Base-by-base conservation (phyloP, 169 alveolate species). In the Cryptosporidium ubiquitum region DNA sequence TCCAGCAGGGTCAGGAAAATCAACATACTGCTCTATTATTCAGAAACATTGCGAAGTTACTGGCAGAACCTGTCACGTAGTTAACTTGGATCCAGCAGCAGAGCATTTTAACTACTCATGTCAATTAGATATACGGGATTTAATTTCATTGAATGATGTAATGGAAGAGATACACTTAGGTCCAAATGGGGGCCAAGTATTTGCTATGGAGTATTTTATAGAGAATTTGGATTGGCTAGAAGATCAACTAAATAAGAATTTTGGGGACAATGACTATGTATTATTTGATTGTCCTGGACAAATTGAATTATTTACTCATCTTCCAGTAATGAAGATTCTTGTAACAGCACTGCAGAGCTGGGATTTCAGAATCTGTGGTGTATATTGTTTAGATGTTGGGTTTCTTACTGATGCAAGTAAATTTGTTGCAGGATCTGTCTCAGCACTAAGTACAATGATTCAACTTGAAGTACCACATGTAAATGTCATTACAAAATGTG, bases 1-100 rank as follows among this genome's bases (percentile, higher is more conserved):
- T 10, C 99, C 99, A 26, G 99, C 99, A 26, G 99, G 99, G 12
- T 95, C 98, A 86, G 99, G 99, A 60, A 96, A 97, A 96, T 96
- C 99, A 42, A 97, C 99, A 23, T 97, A 97, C 92, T 97, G 99
- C 91, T 93, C 96, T 55, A 93, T 93, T 60, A 92, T 97, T 68
- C 96, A 97, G 93, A 98, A 96, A 69, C 96, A 96, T 85, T 97
- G 97, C 69, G 94, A 93, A 71, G 85, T 94, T 66, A 92, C 94
- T 57, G 95, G 96, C 35, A 85, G 99, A 73, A 94, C 91, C 69
- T 95, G 98, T 68, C 95, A 96, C 85, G 96, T 97, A 9, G 95
- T 97, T 31, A 98, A 97, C 94, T 95, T 98, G 58, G 99, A 98
- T 85, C 99, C 99, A 3, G 99, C 99, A 35, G 97, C 99, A 20